Percentiles rank a stretch among this genome's conserved stretches.
phyloP scores from a whole-genome alignment of 148 eudicot genomes.

The Cornus kousa region DNA sequence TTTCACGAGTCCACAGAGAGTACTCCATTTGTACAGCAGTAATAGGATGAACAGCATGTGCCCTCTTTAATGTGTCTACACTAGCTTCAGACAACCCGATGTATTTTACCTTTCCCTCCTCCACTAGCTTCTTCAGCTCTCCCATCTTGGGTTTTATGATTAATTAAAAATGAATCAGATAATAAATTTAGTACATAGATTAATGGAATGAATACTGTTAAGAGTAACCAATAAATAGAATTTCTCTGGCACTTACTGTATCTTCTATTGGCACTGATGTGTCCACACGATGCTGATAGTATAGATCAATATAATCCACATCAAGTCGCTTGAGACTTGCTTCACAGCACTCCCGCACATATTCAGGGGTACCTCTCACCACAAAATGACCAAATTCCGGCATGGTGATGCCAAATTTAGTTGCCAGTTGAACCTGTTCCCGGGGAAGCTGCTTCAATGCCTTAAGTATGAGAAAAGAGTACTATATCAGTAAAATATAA shows the following conservation, averaged over 20 bases:
- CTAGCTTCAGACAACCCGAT: slow-evolving; percentile 55
- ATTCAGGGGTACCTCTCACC: slow-evolving; percentile 37
- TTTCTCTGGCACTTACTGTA: slow-evolving; percentile 27
- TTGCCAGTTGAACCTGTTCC: slow-evolving; percentile 37
- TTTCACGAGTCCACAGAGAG: slow-evolving; percentile 45
- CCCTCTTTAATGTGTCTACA: slow-evolving; percentile 40
- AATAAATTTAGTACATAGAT: neutral
- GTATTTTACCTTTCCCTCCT: slow-evolving; percentile 53
- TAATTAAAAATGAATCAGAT: neutral
- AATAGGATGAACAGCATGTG: slow-evolving; percentile 51
- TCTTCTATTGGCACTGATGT: slow-evolving; percentile 45
- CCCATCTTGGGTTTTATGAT: slow-evolving; percentile 29
- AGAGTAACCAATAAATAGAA: too few relatives aligned
- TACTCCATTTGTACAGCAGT: slow-evolving; percentile 53
- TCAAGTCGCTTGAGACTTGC: slow-evolving; percentile 47
- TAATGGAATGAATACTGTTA: neutral
- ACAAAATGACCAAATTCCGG: neutral
- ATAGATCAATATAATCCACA: slow-evolving; percentile 48
- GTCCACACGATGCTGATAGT: slow-evolving; percentile 48
- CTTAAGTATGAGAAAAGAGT: slow-evolving; percentile 13
- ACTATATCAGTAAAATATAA: neutral
- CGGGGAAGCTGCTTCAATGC: slow-evolving; percentile 45
- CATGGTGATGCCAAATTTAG: slow-evolving; percentile 35
- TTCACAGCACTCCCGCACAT: slow-evolving; percentile 43
- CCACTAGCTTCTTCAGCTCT: slow-evolving; percentile 52